Evolutionary conservation across 148 eudicot genomes (phyloP), one percentile per base, ranked within the genome.

Genomic region (Diospyros lotus): DNA sequence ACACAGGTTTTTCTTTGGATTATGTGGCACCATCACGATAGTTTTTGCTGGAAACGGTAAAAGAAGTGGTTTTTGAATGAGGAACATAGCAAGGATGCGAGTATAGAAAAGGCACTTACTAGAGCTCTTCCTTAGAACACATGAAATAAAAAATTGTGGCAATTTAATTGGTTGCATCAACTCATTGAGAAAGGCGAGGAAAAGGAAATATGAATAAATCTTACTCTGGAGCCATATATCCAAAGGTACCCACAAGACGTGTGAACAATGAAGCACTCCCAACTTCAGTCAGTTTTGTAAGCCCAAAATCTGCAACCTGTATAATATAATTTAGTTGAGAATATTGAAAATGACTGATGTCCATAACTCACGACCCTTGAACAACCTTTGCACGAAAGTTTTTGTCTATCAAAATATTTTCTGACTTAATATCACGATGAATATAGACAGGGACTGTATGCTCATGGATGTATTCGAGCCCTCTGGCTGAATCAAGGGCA

Each of bases 211-310:
- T n/a, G 46, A 76, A 66, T 4, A 9, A 64, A 64, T 39, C 83
- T 81, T 86, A 88, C 92, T 90, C 95, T 17, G 92, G 90, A 54
- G 95, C 87, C 95, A 90, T 87, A 84, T 90, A 88, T 76, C 95
- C 95, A 71, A 84, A 82, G 44, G 92, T 90, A 12, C 95, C 95
- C 53, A 82, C 86, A 63, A 88, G 82, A 44, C 87, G 82, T 46
- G 95, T 86, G 6, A 82, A 87, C 68, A 85, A 64, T 63, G 89
- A 79, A 5, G 76, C 67, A 75, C 84, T 79, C 58, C 81, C 91
- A 52, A 85, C 84, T 76, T 85, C 90, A 52, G 87, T 80, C 61
- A 90, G 86, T 77, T 84, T 90, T n/a, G 95, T 72, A 66, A 89
- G 79, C 53, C 96, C 96, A 74, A 91, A 91, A 77, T 91, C 96